Evolutionary conservation across 495 filamentous ascomycete species (phyloP), one percentile per base, ranked within the genome.

Genomic region (Neurospora sp.): DNA sequence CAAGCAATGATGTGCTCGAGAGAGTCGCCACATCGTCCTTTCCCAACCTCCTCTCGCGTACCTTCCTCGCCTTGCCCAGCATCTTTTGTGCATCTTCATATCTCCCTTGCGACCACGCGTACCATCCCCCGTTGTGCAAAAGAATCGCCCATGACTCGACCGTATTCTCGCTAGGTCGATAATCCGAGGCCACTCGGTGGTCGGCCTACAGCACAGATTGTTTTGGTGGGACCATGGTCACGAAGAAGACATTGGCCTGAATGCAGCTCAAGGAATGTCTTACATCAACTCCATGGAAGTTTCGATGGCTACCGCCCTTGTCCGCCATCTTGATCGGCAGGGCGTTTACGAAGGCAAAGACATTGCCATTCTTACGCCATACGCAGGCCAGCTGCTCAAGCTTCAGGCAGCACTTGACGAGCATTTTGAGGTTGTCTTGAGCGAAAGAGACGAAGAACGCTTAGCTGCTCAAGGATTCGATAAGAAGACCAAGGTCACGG

Each of bases 361-460:
- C 69, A 94, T 97, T 78, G 92, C 93, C 3, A 88, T 97, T 10
- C 74, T 96, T 1, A 94, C 93, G 2, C 93, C 91, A 0, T 94
- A 94, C 75, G 79, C 90, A 9, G 90, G 91, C 12, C 93, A 97
- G 76, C 81, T 96, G 9, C 85, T 87, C 40, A 87, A 85, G 44
- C 83, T 96, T 38, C 83, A 86, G 8, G 80, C 82, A 22, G 82
- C 78, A 40, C 79, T 95, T 46, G 74, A 78, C 5, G 76, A 74
- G 3, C 79, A 84, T 16, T 90, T 89, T 70, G 88, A 89, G 48
- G 88, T 96, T 18, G 82, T 88, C 6, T 69, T 95, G 22, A 88
- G 88, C 16, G 92, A 95, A 22, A 81, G 88, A 53, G 94, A 96
- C 77, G 73, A 84, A 22, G 88, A 89, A 38, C 86, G 88, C 2